A percentile compares a stretch with the other conserved stretches of the same genome.
Evolutionary conservation across 495 filamentous ascomycete species (phyloP).

Genomic region (Emericellopsis terricola): DNA sequence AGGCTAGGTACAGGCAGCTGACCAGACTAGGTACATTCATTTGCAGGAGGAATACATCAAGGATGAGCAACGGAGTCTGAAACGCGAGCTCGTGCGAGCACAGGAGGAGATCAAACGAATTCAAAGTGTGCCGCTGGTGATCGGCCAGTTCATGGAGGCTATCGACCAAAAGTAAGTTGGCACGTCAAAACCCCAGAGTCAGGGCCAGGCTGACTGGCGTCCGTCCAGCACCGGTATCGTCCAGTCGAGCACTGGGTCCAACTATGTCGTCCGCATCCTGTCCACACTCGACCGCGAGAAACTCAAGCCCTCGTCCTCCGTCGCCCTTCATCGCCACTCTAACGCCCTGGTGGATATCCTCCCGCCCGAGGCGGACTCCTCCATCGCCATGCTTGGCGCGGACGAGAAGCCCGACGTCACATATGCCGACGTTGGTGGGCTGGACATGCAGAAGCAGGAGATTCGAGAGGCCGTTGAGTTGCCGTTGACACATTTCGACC

Average conservation of each 20-base stretch:
- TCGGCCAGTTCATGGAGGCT: slow-evolving; percentile 99
- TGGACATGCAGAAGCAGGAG: slow-evolving; percentile 99
- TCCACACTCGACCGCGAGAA: slow-evolving; percentile 96
- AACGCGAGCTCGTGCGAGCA: slow-evolving; percentile 88
- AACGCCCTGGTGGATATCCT: slow-evolving; percentile 97
- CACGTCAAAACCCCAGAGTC: too few relatives aligned
- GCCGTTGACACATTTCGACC: slow-evolving; percentile 88
- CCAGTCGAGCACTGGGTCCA: slow-evolving; percentile 92
- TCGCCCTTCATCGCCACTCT: slow-evolving; percentile 92
- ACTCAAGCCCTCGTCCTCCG: slow-evolving; percentile 92
- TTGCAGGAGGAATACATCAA: slow-evolving; percentile 99
- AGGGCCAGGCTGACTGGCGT: too few relatives aligned
- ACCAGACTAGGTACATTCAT: slow-evolving; percentile 63
- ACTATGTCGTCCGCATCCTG: slow-evolving; percentile 96
- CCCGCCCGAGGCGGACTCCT: slow-evolving; percentile 92
- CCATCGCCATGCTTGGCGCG: slow-evolving; percentile 91
- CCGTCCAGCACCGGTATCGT: slow-evolving; percentile 94
- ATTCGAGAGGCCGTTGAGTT: slow-evolving; percentile 95
- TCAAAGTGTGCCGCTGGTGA: slow-evolving; percentile 92
- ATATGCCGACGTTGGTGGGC: slow-evolving; percentile 90
- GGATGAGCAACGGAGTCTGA: slow-evolving; percentile 96
- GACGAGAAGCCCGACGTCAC: slow-evolving; percentile 98
- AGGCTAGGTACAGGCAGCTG: slow-evolving; percentile 3
- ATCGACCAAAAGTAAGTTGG: slow-evolving; percentile 87
- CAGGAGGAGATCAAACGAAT: slow-evolving; percentile 99